Percentiles rank a stretch among this genome's conserved stretches.
phyloP scores from a whole-genome alignment of 371 early-diverging fungal genomes.

The Lichtheimia ramosa region DNA sequence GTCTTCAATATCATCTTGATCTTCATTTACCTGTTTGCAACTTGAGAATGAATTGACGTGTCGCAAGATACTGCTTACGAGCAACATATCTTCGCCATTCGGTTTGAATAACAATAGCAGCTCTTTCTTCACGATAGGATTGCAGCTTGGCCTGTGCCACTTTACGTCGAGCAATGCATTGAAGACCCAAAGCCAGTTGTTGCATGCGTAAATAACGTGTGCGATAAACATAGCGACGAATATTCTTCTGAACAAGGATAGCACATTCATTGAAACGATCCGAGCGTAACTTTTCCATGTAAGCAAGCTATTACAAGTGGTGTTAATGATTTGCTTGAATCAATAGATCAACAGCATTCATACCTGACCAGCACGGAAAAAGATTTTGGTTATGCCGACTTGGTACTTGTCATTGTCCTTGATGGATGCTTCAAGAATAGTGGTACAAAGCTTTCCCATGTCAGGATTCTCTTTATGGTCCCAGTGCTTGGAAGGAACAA shows the following conservation, averaged over 20 bases:
- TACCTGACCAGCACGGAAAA: constrained; percentile 95
- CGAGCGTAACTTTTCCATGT: constrained; percentile 86
- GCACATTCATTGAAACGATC: constrained; percentile 82
- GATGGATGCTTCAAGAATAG: constrained; percentile 73
- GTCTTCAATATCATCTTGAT: too few relatives aligned
- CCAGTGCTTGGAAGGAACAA: constrained; percentile 77
- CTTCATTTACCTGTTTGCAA: constrained; percentile 45
- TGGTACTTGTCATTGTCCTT: constrained; percentile 87
- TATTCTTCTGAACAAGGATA: constrained; percentile 86
- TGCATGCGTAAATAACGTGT: constrained; percentile 68
- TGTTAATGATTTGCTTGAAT: neutral
- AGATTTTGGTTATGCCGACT: constrained; percentile 96
- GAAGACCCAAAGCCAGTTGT: constrained; percentile 59
- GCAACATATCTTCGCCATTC: constrained; percentile 69
- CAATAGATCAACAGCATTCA: neutral
- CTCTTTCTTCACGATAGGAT: constrained; percentile 60
- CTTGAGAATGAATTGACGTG: constrained; percentile 32
- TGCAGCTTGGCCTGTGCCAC: constrained; percentile 59
- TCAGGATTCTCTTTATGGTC: constrained; percentile 42
- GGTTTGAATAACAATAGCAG: constrained; percentile 79
- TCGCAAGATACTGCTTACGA: constrained; percentile 54
- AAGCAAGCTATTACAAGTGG: constrained; percentile 62
- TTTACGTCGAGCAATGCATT: constrained; percentile 64
- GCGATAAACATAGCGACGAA: constrained; percentile 74
- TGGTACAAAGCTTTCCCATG: constrained; percentile 50